Evolutionary conservation across 352 stramenopile species (phyloP), one percentile per base, ranked within the genome.

Genomic region (Globisporangium canariense): DNA sequence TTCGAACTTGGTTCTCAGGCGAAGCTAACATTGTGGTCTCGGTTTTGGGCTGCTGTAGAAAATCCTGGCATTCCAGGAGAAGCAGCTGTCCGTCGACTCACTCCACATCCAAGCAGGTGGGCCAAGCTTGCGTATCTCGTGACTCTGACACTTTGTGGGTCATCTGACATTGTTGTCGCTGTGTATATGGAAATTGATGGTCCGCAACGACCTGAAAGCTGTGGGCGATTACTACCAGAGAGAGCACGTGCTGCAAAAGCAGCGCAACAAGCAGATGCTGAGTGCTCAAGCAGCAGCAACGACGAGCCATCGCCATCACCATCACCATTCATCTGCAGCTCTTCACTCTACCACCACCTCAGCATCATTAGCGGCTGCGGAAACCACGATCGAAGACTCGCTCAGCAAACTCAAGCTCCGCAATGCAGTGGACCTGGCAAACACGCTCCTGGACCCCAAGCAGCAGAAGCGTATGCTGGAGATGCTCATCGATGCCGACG

Each of bases 391-490:
- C n/a, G 78, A 89, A 25, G 70, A 87, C 34, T 89, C 79, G 18
- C 65, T 91, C 7, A 90, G 80, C 64, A 81, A 74, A 36, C 73
- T 83, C 10, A 92, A 92, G 55, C 67, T 92, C 14, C 77, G 77
- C 25, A 92, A 90, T 50, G 83, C 83, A 0, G 80, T 90, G 5
- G 83, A 90, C 56, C 69, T 92, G 10, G 79, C 79, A 1, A 85
- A 84, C 58, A 70, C 76, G 18, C 52, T 89, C 0, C 45, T 69
- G 10, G 78, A 80, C 16, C 65, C 64, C 9, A 88, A 88, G 54
- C 78, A 93, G 58, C 79, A 93, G 62, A 90, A 88, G 43, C 73
- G 76, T 0, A 62, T 90, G 59, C 73, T 89, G 14, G 77, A 89
- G 49, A 76, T 74, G 13, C 58, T 93, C 25, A 89, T 93, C 34